Conservation (phyloP, 2,329 filamentous ascomycete species). For the Fusarium agapanthi region DNA sequence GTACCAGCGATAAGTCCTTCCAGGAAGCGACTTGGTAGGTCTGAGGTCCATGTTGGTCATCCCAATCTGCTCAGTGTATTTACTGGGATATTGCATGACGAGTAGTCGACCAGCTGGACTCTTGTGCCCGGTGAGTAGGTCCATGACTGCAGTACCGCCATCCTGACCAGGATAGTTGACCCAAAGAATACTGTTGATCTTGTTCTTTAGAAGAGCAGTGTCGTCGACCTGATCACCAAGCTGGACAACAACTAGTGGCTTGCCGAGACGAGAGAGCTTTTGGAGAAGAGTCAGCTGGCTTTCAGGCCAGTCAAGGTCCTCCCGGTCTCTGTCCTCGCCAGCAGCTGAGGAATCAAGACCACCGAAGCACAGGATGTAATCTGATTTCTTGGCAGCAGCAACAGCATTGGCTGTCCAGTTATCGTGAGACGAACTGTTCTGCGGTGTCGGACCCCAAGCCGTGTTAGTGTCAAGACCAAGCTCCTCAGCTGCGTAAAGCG, state of each 20-base stretch:
- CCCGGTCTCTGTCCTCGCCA: neutral
- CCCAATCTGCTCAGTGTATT: neutral
- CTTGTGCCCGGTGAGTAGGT: neutral
- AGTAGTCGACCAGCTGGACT: neutral
- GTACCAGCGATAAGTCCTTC: constrained; percentile 9
- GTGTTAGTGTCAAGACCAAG: neutral
- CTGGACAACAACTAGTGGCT: neutral
- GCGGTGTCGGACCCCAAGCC: neutral
- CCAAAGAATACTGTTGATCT: constrained; percentile 16
- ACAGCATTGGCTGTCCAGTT: constrained; percentile 6
- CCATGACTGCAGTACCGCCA: neutral
- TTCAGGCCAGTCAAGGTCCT: neutral
- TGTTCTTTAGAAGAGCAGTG: neutral
- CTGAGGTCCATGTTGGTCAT: constrained; percentile 1
- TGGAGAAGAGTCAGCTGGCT: neutral
- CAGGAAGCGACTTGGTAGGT: neutral
- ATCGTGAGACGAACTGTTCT: neutral
- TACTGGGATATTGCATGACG: neutral
- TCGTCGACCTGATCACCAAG: neutral
- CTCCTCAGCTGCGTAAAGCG: neutral
- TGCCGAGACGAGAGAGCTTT: neutral
- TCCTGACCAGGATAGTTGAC: constrained; percentile 10
- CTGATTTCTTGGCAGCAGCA: neutral
- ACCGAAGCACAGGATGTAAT: constrained; percentile 1
- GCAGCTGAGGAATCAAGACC: constrained; percentile 3